Base-by-base conservation (phyloP, 1,284 basidiomycete genomes). In the Puccinia triticina region DNA sequence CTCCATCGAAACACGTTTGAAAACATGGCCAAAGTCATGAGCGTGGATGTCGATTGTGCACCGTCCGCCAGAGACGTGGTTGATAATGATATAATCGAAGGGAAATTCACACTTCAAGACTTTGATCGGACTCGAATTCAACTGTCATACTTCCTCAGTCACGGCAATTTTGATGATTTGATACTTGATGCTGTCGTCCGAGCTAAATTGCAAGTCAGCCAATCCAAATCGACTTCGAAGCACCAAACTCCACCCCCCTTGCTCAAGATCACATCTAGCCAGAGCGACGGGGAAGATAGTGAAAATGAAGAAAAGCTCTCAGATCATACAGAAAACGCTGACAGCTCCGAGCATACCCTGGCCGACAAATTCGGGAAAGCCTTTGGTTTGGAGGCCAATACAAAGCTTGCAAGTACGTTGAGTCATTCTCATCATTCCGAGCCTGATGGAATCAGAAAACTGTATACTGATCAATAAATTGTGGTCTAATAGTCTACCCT, bases 1-100 rank as follows among this genome's bases (percentile, higher is more conserved):
- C 55, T 84, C 23, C 83, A 84, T 26, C 69, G 81, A 23, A 75
- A 82, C 18, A 53, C 37, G 14, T 84, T 84, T 48, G 82, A 84
- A 67, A 83, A 84, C 1, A 83, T 86, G n/a, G 85, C 84, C 50
- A 84, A 83, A 23, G 66, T 85, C 29, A 46, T 84, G 29, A 72
- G 29, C 34, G n/a, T 80, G n/a, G 67, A 72, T 48, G 29, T 72
- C 2, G 77, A 80, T 72, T 72, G 53, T 55, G 53, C 43, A 21
- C n/a, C 46, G 12, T 53, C 18, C 14, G 4, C 46, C 18, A 23
- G 29, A 23, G 32, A 55, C 32, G 26, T 26, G 8, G 50, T 50
- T 40, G 67, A 72, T 29, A 59, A n/a, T 61, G 66, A 34, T 10
- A 69, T 69, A 16, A 67, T 69, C 23, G 66, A 66, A 66, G 46